Percentiles rank a stretch among this genome's conserved stretches.
These are phyloP conservation scores for Spizellomyces sp. DNA, from an alignment of 192 early-diverging fungal species.

Conservation along the genomic window DNA sequence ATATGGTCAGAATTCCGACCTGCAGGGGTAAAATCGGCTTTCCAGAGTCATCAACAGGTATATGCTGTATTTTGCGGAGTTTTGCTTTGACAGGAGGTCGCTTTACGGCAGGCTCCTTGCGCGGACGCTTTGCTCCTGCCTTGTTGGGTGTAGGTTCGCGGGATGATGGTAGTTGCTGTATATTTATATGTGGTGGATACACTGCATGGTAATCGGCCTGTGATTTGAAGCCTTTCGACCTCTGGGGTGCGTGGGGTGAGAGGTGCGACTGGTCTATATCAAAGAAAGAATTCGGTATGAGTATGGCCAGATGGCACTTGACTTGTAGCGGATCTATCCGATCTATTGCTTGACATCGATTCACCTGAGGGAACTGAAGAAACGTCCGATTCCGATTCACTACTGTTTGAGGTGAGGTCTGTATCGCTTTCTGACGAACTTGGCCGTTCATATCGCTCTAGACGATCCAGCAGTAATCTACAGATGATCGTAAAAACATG, in stretches of 20 bases:
- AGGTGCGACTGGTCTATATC: neutral
- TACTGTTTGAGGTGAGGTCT: slow-evolving; percentile 8
- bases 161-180: neutral
- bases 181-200: neutral
- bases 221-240: neutral
- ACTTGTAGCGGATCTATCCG: neutral
- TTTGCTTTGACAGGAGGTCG: slow-evolving; percentile 12
- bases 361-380: slow-evolving; percentile 19
- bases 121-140: neutral
- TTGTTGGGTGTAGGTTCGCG: neutral
- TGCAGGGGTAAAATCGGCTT: slow-evolving; percentile 74
- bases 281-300: neutral
- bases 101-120: neutral
- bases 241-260: neutral
- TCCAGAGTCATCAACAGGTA: slow-evolving; percentile 59
- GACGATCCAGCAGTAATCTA: slow-evolving; percentile 29
- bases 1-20: slow-evolving; percentile 77
- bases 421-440: slow-evolving; percentile 19
- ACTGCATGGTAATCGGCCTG: neutral
- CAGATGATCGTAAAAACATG: neutral
- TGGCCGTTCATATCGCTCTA: slow-evolving; percentile 23
- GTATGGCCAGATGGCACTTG: neutral
- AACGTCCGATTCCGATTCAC: slow-evolving; percentile 14
- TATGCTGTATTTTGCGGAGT: slow-evolving; percentile 33
- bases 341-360: neutral